These are phyloP conservation scores for Amborella trichopoda DNA, from an alignment of 164 flowering plant species.

Conservation along the genomic window DNA sequence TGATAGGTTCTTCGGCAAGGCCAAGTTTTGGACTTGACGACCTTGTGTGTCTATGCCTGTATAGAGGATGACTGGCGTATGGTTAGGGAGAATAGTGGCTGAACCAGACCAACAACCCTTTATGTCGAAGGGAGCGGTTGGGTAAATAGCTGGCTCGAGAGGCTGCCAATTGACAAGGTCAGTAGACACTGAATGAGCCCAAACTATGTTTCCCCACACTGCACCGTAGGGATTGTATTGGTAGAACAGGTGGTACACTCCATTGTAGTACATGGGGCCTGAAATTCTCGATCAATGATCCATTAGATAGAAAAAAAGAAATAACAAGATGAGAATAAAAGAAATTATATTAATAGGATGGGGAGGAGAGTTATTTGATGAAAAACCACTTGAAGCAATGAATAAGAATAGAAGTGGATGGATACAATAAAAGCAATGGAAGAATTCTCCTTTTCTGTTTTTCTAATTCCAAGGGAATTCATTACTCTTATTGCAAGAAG, in stretches of 20 bases:
- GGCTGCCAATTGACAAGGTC: conserved; percentile 41
- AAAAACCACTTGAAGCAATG: not conserved
- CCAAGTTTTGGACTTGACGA: conserved; percentile 33
- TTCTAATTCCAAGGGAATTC: not conserved
- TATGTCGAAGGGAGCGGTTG: conserved; percentile 24
- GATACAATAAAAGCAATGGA: not conserved
- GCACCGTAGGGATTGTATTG: conserved; percentile 32
- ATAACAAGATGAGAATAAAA: not conserved
- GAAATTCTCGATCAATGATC: not conserved
- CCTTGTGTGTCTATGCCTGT: conserved; percentile 25
- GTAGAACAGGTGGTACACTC: conserved; percentile 28
- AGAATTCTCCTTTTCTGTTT: not conserved
- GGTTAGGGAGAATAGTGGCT: conserved; percentile 36
- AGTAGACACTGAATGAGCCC: conserved; percentile 41
- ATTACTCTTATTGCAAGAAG: too few relatives aligned
- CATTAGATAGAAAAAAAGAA: not conserved
- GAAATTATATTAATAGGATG: not conserved
- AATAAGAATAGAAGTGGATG: not conserved
- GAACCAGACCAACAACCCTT: conserved; percentile 44
- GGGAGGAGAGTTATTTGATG: not conserved
- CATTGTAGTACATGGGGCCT: conserved; percentile 28
- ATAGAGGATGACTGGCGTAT: conserved; percentile 32
- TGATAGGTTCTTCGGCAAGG: conserved; percentile 25
- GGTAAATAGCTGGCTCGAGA: conserved; percentile 22
- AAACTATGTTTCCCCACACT: conserved; percentile 34